Conservation (phyloP, 306 rosid genomes). For the Sechiopsis laciniata region DNA sequence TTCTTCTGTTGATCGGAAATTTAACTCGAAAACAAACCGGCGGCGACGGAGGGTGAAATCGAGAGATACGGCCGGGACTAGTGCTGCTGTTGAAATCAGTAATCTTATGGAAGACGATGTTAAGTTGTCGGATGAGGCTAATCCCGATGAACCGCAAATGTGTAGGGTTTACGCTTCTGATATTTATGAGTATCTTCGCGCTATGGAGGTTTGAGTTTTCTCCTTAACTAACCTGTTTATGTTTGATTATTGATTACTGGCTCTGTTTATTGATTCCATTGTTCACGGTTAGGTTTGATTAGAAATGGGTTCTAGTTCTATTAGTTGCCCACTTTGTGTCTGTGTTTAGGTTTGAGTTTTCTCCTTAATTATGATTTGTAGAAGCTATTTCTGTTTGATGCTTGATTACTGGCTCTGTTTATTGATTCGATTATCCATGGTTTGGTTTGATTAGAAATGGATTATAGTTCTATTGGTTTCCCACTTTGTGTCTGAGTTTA, state of each 20-base stretch:
- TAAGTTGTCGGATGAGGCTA: neutral
- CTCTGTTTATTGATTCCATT: neutral
- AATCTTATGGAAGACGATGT: neutral
- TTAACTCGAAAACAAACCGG: neutral
- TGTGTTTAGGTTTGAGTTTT: slow-evolving; percentile 36
- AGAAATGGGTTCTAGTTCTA: no score
- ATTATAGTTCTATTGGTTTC: neutral
- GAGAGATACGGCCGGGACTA: neutral
- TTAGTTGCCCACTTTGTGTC: no score
- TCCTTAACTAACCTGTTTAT: neutral
- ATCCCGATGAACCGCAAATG: slow-evolving; percentile 46
- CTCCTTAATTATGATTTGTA: neutral
- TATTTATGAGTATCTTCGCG: slow-evolving; percentile 59
- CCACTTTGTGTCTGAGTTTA: no score
- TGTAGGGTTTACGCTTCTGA: slow-evolving; percentile 58
- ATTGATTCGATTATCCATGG: slow-evolving; percentile 1
- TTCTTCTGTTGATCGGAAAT: neutral
- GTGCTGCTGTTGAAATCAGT: slow-evolving; percentile 11
- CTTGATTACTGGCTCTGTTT: neutral
- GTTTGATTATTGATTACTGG: neutral
- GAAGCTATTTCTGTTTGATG: neutral
- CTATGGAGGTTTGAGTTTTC: slow-evolving; percentile 48
- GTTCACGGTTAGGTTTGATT: neutral
- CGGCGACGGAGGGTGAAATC: neutral
- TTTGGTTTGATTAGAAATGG: neutral